Base-by-base conservation (phyloP, 441 rosid species). In the Rhodomyrtus psidioides region DNA sequence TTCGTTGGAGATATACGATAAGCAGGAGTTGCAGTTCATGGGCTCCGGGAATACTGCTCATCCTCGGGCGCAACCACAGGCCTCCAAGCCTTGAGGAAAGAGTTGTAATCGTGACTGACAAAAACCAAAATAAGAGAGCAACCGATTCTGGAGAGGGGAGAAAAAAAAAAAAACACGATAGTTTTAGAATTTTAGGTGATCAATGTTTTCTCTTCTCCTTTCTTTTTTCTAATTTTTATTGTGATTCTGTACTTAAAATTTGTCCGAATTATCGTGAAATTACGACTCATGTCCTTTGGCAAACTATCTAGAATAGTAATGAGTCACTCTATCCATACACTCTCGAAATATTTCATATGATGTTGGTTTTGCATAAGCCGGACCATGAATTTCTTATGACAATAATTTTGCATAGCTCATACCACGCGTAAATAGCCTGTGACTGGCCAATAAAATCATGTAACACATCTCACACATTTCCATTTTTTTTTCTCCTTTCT, bases 1-100 rank as follows among this genome's bases (percentile, higher is more conserved):
- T 86, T 90, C 94, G 53, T 83, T 91, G 83, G 92, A 93, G 86
- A 92, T 91, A 53, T 92, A 90, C 70, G 95, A 91, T 9, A 91
- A 91, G 88, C 88, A 84, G 57, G 94, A 91, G 85, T 51, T 93
- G 88, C 93, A 93, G 87, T 86, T 91, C 16, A 90, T 93, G 93
- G 89, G 90, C 5, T 17, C 90, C 3, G 84, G 85, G 84, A 84
- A 70, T 27, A 42, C 15, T 6, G 46, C 76, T 34, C 79, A 9
- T 12, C 16, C n/a, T 23, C 79, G 79, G 21, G 49, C 79, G n/a
- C 79, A 39, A 23, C 79, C 79, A 0, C 79, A 70, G 3, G 49
- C 79, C 79, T 70, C 79, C 79, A 70, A 70, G 49, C 79, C 79
- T 39, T 39, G 49, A 70, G 79, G 79, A 70, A 39, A 12, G 16